phyloP scores from a whole-genome alignment of 2,329 filamentous ascomycete species.

The Clonostachys rosea region DNA sequence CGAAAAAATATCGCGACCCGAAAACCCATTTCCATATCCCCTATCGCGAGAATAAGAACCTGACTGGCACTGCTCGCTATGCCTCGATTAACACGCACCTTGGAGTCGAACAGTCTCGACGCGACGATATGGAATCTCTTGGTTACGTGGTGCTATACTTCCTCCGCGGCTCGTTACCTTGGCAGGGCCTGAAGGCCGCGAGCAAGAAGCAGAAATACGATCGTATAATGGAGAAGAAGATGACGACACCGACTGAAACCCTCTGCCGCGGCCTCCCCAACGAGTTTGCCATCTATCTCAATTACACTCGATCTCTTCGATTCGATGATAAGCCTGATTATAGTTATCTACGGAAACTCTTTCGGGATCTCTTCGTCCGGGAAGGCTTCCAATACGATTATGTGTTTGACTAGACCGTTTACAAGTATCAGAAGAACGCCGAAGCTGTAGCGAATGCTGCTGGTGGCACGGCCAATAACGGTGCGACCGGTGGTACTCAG shows the following conservation, averaged over 20 bases:
- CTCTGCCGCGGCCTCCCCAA: constrained; percentile 99
- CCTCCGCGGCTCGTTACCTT: constrained; percentile 96
- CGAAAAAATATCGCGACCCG: constrained; percentile 99
- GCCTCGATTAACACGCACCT: constrained; percentile 98
- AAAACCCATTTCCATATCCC: constrained; percentile 99
- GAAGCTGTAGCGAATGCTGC: constrained; percentile 86
- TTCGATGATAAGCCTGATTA: constrained; percentile 99
- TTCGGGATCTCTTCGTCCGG: constrained; percentile 97
- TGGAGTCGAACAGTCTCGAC: constrained; percentile 97
- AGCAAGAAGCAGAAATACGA: constrained; percentile 99
- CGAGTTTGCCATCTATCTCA: constrained; percentile 98
- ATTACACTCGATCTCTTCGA: constrained; percentile 97
- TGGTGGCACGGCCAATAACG: constrained; percentile 62
- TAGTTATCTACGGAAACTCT: constrained; percentile 99
- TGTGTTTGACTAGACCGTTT: constrained; percentile 99
- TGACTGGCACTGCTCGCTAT: constrained; percentile 97
- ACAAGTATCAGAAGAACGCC: constrained; percentile 99
- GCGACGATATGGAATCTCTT: constrained; percentile 98
- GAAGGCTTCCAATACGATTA: constrained; percentile 99
- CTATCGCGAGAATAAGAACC: constrained; percentile 99
- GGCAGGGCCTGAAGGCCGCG: constrained; percentile 97
- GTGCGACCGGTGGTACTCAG: constrained; percentile 62
- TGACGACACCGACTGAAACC: constrained; percentile 98
- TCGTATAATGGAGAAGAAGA: constrained; percentile 99
- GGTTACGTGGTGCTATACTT: constrained; percentile 99